Conservation (phyloP, 1,284 basidiomycete genomes). For the Anthracocystis setariae region DNA sequence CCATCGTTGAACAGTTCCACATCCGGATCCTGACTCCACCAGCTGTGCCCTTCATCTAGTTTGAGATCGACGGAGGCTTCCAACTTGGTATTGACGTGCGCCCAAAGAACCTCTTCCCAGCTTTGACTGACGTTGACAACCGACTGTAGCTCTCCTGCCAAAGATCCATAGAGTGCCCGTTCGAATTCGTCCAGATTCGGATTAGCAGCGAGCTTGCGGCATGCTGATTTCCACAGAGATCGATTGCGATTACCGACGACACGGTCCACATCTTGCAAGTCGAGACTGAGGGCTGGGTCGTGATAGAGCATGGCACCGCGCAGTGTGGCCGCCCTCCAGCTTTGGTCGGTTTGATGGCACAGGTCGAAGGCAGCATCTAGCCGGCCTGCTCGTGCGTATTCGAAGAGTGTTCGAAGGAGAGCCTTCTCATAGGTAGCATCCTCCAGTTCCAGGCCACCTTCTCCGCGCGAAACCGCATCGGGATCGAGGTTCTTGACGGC, state of each 20-base stretch:
- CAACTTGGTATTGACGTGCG: constrained; percentile 82
- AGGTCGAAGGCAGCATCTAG: constrained; percentile 84
- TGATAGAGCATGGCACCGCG: constrained; percentile 74
- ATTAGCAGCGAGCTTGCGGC: constrained; percentile 56
- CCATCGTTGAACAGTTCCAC: constrained; percentile 37
- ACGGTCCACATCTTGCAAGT: constrained; percentile 44
- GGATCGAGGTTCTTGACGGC: constrained; percentile 61
- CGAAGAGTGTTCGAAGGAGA: constrained; percentile 78
- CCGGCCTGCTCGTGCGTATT: constrained; percentile 81
- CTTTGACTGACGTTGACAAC: constrained; percentile 78
- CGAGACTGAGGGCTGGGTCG: constrained; percentile 42
- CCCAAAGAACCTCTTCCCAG: constrained; percentile 97
- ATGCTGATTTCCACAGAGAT: constrained; percentile 63
- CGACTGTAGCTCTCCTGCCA: constrained; percentile 83
- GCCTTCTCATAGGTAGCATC: constrained; percentile 77
- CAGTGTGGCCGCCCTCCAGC: constrained; percentile 89
- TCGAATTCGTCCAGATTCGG: constrained; percentile 78
- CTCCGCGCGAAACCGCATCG: constrained; percentile 57
- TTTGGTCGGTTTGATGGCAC: constrained; percentile 83
- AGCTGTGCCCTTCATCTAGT: constrained; percentile 58
- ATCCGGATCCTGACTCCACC: constrained; percentile 68
- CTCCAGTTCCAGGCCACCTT: constrained; percentile 58
- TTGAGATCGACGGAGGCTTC: constrained; percentile 79
- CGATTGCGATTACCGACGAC: constrained; percentile 63
- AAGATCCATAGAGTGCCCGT: constrained; percentile 84